A percentile compares a stretch with the other conserved stretches of the same genome.
Evolutionary conservation across 345 rosid species (phyloP).

Genomic region (Populus davidiana): DNA sequence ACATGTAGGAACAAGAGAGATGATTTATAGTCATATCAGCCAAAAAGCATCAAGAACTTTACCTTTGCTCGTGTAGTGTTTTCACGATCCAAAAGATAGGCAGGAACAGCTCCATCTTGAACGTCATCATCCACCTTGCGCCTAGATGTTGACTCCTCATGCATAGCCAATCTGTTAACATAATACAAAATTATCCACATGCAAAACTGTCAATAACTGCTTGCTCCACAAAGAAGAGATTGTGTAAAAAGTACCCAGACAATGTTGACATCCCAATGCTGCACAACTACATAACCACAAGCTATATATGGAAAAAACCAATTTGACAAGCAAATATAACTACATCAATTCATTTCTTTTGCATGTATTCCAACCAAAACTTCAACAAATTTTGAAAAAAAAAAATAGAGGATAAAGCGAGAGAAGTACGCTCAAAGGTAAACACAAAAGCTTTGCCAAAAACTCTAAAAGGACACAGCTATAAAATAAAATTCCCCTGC

Average conservation of each 20-base stretch:
- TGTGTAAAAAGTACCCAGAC: not conserved
- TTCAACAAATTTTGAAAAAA: not conserved
- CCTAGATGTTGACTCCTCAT: conserved; percentile 79
- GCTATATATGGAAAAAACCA: not conserved
- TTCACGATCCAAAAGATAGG: conserved; percentile 94
- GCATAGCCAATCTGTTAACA: conserved; percentile 72
- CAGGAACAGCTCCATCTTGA: conserved; percentile 91
- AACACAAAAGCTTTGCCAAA: not conserved
- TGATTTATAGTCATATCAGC: not conserved
- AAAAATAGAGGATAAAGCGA: not conserved
- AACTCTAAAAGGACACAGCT: not conserved
- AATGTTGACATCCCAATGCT: not conserved
- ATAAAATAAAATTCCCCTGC: not conserved
- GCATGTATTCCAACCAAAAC: not conserved
- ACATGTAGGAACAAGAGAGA: not conserved
- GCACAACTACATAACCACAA: not conserved
- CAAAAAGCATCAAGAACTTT: not conserved
- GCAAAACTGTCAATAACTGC: not conserved
- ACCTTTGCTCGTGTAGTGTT: conserved; percentile 80
- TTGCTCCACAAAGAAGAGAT: not conserved
- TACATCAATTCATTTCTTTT: not conserved
- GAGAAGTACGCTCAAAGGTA: not conserved
- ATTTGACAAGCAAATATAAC: not conserved
- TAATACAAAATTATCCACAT: not conserved
- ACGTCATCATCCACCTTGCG: conserved; percentile 86